Evolutionary conservation across 1,284 basidiomycete genomes (phyloP).

Genomic region (Ustilago shanxiensis): DNA sequence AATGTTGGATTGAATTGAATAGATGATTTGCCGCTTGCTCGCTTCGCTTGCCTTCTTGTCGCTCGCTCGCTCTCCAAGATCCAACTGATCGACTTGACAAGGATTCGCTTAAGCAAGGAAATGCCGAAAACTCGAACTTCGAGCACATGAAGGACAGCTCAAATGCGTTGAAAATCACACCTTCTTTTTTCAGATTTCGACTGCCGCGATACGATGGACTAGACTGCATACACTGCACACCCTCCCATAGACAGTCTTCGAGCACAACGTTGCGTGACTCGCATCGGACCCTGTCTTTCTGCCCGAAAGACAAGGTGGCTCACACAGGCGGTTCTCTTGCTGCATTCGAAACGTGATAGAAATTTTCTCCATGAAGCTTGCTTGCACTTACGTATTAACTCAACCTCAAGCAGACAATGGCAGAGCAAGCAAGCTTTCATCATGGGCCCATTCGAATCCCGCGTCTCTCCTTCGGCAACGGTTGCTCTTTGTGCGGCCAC

Average conservation of each 20-base stretch:
- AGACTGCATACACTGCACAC: too few relatives aligned
- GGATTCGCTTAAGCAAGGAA: background rate
- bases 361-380: too few relatives aligned
- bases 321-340: background rate
- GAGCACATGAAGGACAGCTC: background rate
- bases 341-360: background rate
- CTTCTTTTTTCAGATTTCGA: conserved; percentile 3
- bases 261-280: too few relatives aligned
- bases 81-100: conserved; percentile 3
- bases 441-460: background rate
- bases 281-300: too few relatives aligned
- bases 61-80: background rate
- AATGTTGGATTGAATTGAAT: too few relatives aligned
- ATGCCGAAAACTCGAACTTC: background rate
- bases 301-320: too few relatives aligned
- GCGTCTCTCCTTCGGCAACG: background rate
- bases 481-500: background rate
- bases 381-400: too few relatives aligned
- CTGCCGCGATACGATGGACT: background rate
- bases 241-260: too few relatives aligned
- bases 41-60: too few relatives aligned
- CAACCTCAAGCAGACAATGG: too few relatives aligned
- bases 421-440: background rate
- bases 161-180: conserved; percentile 1
- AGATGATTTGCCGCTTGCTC: too few relatives aligned